Evolutionary conservation across 164 flowering plant species (phyloP), one percentile per base, ranked within the genome.

Genomic region (Protea cynaroides): DNA sequence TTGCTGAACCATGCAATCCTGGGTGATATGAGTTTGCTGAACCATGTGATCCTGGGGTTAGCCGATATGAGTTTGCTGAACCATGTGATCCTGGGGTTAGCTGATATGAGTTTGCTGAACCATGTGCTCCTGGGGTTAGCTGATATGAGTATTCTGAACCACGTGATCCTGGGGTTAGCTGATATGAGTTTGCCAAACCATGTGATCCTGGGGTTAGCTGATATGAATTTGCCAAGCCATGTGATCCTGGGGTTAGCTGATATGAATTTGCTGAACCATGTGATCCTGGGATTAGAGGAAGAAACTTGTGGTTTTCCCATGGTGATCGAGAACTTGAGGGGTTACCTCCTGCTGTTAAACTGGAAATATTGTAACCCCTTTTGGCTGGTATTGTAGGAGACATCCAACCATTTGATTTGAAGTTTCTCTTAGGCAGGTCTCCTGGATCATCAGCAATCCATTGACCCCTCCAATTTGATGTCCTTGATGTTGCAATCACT

Each of bases 381-480:
- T 65, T 67, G 44, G 69, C 47, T 47, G 83, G 82, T 46, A 85
- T 81, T 54, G n/a, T n/a, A n/a, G 88, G 83, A 60, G 83, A 82
- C 29, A 61, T 70, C 84, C 81, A 75, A 40, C 55, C 58, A 52
- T 64, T 72, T 55, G n/a, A 53, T 60, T 55, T 65, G 58, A 21
- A 18, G 52, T 68, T 71, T 58, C 71, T 47, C 37, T 50, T 19
- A 21, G 70, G 61, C 15, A 25, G 47, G 46, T 82, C 79, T 54
- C 77, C 81, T 43, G 80, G 81, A 70, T 83, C 75, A 63, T 83
- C 86, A 7, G 77, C 58, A 25, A 62, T 70, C 90, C 87, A 85
- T 14, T 89, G 84, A 57, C 84, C 83, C 69, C 83, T 76, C 8
- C 62, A 72, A 46, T 76, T 85, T 19, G 78, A 17, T 60, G 82